Percentiles rank a stretch among this genome's conserved stretches.
phyloP scores from a whole-genome alignment of 2,329 filamentous ascomycete genomes.

The Emericellopsis atlantica region DNA sequence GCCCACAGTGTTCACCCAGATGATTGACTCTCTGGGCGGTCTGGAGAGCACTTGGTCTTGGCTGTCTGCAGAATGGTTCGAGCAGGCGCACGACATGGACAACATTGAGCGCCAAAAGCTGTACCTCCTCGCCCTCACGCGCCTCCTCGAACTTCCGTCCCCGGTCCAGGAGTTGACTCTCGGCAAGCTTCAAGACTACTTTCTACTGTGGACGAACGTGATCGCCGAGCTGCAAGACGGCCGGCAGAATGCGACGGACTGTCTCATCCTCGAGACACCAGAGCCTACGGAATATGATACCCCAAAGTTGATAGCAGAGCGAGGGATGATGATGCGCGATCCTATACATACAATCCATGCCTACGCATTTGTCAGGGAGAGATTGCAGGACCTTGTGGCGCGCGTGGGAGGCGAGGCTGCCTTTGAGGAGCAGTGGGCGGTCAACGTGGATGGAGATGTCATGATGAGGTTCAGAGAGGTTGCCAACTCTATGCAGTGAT shows the following conservation, averaged over 20 bases:
- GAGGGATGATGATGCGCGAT: constrained; percentile 43
- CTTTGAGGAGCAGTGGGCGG: constrained; percentile 57
- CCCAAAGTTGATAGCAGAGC: constrained; percentile 38
- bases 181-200: constrained; percentile 55
- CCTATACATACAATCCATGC: constrained; percentile 55
- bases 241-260: constrained; percentile 35
- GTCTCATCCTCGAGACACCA: constrained; percentile 31
- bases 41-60: constrained; percentile 44
- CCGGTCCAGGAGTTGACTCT: constrained; percentile 46
- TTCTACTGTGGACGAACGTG: constrained; percentile 63
- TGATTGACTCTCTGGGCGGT: constrained; percentile 33
- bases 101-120: constrained; percentile 57
- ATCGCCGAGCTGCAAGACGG: constrained; percentile 54
- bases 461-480: constrained; percentile 41
- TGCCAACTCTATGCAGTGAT: constrained; percentile 1
- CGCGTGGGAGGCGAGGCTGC: constrained; percentile 48
- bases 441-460: constrained; percentile 66
- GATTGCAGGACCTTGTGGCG: constrained; percentile 45
- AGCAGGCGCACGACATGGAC: constrained; percentile 54
- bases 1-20: constrained; percentile 52
- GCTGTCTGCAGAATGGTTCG: constrained; percentile 54
- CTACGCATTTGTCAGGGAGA: constrained; percentile 49
- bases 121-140: constrained; percentile 59
- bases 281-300: constrained; percentile 41
- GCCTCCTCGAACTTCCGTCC: constrained; percentile 52